Base-by-base conservation (phyloP, 495 filamentous ascomycete genomes). In the Evernia prunastri region DNA sequence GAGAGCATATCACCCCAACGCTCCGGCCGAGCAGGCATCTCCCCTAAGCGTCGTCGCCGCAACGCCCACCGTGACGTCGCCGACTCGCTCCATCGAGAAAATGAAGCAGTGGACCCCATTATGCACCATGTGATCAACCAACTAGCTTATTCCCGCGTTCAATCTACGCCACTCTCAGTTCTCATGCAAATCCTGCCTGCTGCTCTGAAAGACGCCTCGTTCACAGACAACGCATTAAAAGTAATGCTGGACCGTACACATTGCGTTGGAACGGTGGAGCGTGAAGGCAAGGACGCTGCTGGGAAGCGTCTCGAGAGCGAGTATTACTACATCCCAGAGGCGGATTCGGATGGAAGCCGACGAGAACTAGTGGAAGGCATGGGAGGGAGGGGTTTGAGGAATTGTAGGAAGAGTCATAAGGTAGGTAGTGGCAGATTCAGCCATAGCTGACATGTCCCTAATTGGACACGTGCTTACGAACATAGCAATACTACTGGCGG, bases 291-390 rank as follows among this genome's bases (percentile, higher is more conserved):
- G 73, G 94, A 98, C 77, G 94, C 94, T 20, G 94, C 94, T 0
- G 94, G 94, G 65, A 92, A 96, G 78, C 80, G 86, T 10, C 83
- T 98, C 13, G 93, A 98, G 79, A 92, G 86, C 76, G 92, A 98
- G 75, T 98, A 92, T 70, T 97, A 97, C 72, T 98, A 98, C 72
- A 82, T 97, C n/a, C 88, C 93, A 4, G 94, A 98, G 72, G 81
- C 85, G 71, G 94, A 98, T 72, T 79, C 78, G 3, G 90, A 98
- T 68, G 80, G 83, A n/a, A 83, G 84, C 69, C 82, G 94, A 56
- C 84, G 90, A 58, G 81, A 90, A n/a, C 91, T 96, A 43, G 90
- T 90, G 12, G 84, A 90, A 68, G 88, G 91, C 60, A 77, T 96
- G 69, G 80, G 92, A 56, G 96, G 94, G 72, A 91, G 92, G 9